A percentile compares a stretch with the other conserved stretches of the same genome.
These are phyloP conservation scores for Penicillium argentinense DNA, from an alignment of 495 filamentous ascomycete genomes.

Conservation along the genomic window DNA sequence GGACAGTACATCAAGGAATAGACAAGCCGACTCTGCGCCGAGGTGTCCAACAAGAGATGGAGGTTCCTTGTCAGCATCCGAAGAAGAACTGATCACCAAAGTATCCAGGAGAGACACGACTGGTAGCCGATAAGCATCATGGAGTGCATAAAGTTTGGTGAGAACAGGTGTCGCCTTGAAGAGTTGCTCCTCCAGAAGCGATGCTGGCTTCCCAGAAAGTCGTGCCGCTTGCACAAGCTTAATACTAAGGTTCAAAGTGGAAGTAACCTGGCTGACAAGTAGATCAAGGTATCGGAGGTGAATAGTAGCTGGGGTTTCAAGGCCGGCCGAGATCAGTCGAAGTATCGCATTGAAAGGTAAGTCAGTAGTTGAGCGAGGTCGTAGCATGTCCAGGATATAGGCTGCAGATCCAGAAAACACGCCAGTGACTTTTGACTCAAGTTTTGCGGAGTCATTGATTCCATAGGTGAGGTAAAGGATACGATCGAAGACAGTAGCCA, in stretches of 20 bases:
- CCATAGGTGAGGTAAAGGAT: slow-evolving; percentile 72
- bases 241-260: slow-evolving; percentile 63
- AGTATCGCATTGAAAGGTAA: slow-evolving; percentile 78
- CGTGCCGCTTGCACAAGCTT: slow-evolving; percentile 68
- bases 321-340: slow-evolving; percentile 64
- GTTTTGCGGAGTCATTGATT: slow-evolving; percentile 58
- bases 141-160: slow-evolving; percentile 74
- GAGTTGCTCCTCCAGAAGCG: slow-evolving; percentile 71
- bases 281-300: slow-evolving; percentile 56
- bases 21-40: slow-evolving; percentile 73
- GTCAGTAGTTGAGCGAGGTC: slow-evolving; percentile 65
- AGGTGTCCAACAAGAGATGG: slow-evolving; percentile 88
- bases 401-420: slow-evolving; percentile 67
- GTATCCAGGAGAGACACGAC: slow-evolving; percentile 69
- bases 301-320: slow-evolving; percentile 62
- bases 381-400: slow-evolving; percentile 73
- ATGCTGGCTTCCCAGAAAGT: slow-evolving; percentile 57
- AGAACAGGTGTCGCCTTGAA: slow-evolving; percentile 75
- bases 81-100: slow-evolving; percentile 67
- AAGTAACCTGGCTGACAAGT: slow-evolving; percentile 61
- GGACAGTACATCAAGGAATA: slow-evolving; percentile 77
- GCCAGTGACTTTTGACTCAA: slow-evolving; percentile 58
- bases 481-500: slow-evolving; percentile 67
- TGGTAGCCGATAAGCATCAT: slow-evolving; percentile 62
- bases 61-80: slow-evolving; percentile 63